These are phyloP conservation scores for Trichothecium sympodiale DNA, from an alignment of 2,329 filamentous ascomycete species.

Conservation along the genomic window DNA sequence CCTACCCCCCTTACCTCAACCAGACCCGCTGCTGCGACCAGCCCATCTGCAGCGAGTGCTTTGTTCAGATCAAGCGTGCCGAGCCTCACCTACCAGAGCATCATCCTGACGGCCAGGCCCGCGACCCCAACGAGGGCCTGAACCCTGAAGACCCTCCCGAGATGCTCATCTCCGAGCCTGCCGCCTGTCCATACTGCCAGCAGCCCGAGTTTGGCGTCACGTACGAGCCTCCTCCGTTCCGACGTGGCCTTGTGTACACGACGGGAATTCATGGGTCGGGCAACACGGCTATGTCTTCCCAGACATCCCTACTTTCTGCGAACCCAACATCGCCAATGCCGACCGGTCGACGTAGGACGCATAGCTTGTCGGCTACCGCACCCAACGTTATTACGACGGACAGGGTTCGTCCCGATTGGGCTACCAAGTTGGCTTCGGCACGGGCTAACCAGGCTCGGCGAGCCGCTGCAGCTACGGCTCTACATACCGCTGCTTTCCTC, in stretches of 20 bases:
- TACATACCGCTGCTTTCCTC: slow-evolving; percentile 90
- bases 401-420: slow-evolving; percentile 86
- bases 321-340: slow-evolving; percentile 25
- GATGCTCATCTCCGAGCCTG: slow-evolving; percentile 79
- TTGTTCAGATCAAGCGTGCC: slow-evolving; percentile 93
- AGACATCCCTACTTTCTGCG: slow-evolving; percentile 62
- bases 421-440: slow-evolving; percentile 75
- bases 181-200: slow-evolving; percentile 89
- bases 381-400: slow-evolving; percentile 88
- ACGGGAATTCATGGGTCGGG: no score
- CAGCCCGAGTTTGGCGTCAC: slow-evolving; percentile 95
- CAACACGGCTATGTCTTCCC: slow-evolving; percentile 70
- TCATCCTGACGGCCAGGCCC: slow-evolving; percentile 33
- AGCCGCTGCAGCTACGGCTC: slow-evolving; percentile 82
- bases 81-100: slow-evolving; percentile 87
- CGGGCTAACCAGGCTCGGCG: slow-evolving; percentile 75
- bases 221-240: slow-evolving; percentile 81
- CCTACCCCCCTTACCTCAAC: slow-evolving; percentile 91
- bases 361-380: slow-evolving; percentile 67
- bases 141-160: slow-evolving; percentile 42
- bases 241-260: slow-evolving; percentile 67
- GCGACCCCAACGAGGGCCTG: slow-evolving; percentile 22
- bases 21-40: slow-evolving; percentile 92
- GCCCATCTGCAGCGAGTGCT: slow-evolving; percentile 94
- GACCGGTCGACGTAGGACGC: slow-evolving; percentile 34